Percentiles rank a stretch among this genome's conserved stretches.
Conservation (phyloP, 2,329 filamentous ascomycete species). For the Fusarium avenaceum region DNA sequence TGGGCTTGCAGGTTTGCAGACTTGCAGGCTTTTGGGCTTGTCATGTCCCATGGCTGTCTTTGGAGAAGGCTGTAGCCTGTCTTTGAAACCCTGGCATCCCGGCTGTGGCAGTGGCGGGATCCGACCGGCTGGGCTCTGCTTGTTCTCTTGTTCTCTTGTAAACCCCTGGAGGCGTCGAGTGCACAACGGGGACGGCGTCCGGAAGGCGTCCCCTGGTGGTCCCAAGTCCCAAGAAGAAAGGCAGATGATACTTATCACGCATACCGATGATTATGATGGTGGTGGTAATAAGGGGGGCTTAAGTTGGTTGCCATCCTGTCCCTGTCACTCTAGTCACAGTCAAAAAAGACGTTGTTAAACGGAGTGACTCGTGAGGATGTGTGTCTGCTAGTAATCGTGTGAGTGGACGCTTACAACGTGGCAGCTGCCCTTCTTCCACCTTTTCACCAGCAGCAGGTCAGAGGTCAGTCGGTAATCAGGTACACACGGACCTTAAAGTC, state of each 20-base stretch:
- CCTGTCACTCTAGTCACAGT: conserved; percentile 1
- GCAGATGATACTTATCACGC: conserved; percentile 39
- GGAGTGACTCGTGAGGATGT: conserved; percentile 2
- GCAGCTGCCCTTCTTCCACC: conserved; percentile 25
- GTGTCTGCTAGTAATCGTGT: conserved; percentile 15
- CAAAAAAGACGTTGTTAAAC: conserved; percentile 8
- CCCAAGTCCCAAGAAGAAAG: conserved; percentile 19
- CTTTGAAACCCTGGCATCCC: conserved; percentile 35
- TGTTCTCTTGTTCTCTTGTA: conserved; percentile 15
- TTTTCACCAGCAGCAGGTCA: conserved; percentile 1
- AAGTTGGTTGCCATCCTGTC: background rate
- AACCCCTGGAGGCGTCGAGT: conserved; percentile 44
- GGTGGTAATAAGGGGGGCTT: conserved; percentile 7
- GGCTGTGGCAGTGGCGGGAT: conserved; percentile 45
- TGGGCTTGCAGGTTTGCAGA: too few relatives aligned
- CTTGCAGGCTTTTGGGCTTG: conserved; percentile 5
- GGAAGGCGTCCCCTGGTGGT: conserved; percentile 42
- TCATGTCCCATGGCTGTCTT: conserved; percentile 28
- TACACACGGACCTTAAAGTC: conserved; percentile 29
- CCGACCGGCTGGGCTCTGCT: conserved; percentile 46
- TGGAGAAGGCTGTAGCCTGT: conserved; percentile 26
- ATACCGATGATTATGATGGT: conserved; percentile 27
- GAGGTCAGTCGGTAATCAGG: conserved; percentile 17
- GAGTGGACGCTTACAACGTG: conserved; percentile 38
- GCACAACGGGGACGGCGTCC: conserved; percentile 46